Percentiles rank a stretch among this genome's conserved stretches.
These are phyloP conservation scores for Xylaria sp. DNA, from an alignment of 495 filamentous ascomycete genomes.

Conservation along the genomic window DNA sequence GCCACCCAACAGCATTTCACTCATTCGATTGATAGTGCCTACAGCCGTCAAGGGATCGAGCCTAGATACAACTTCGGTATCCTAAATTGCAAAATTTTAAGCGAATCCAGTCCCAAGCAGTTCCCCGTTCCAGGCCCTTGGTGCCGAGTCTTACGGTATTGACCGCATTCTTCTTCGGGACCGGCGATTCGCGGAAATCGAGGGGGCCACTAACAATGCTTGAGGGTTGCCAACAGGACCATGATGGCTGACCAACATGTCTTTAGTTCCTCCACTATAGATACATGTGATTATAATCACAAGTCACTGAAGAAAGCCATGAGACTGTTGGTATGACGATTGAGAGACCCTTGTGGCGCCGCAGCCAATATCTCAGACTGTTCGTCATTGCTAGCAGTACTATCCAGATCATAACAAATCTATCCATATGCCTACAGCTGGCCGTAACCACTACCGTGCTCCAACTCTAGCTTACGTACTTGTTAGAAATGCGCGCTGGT, in stretches of 20 bases:
- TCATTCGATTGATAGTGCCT: not conserved
- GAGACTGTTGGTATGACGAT: not conserved
- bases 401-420: not conserved
- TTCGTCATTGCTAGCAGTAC: not conserved
- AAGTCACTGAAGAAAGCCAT: not conserved
- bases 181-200: not conserved
- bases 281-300: not conserved
- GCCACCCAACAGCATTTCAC: not conserved
- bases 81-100: not conserved
- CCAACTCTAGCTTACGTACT: not conserved
- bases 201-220: not conserved
- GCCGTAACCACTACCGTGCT: not conserved
- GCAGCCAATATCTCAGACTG: not conserved
- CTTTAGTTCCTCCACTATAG: not conserved
- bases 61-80: not conserved
- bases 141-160: not conserved
- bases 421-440: not conserved
- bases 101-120: not conserved
- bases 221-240: not conserved
- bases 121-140: constrained; percentile 11
- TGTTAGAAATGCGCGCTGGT: not conserved
- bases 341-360: not conserved
- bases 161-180: not conserved
- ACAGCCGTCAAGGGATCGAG: not conserved
- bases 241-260: not conserved